These are phyloP conservation scores for Gremmenia infestans DNA, from an alignment of 2,329 filamentous ascomycete species.

Conservation along the genomic window DNA sequence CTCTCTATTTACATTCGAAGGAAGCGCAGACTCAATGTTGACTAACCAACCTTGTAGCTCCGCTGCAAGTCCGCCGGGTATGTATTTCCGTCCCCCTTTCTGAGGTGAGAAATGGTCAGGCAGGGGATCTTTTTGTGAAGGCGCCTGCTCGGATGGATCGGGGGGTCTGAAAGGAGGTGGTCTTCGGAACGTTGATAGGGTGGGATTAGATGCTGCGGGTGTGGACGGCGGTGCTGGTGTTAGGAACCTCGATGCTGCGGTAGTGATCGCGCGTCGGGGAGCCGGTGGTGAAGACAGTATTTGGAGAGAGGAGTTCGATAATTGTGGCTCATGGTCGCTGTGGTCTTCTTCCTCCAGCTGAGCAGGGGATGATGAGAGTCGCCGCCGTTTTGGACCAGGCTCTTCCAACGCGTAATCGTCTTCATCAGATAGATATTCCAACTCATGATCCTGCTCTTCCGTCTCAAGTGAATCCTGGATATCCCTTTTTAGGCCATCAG, in stretches of 20 bases:
- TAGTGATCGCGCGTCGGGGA: constrained; percentile 12
- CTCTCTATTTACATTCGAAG: constrained; percentile 14
- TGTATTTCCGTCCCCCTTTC: constrained; percentile 43
- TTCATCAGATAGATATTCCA: constrained; percentile 15
- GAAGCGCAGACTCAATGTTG: constrained; percentile 31
- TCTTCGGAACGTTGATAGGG: constrained; percentile 25
- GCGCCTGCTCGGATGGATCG: constrained; percentile 16
- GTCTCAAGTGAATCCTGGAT: constrained; percentile 27
- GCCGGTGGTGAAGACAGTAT: constrained; percentile 22
- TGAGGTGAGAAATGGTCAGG: constrained; percentile 51
- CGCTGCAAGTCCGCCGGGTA: constrained; percentile 44
- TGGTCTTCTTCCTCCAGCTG: constrained; percentile 1
- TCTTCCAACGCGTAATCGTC: constrained; percentile 21
- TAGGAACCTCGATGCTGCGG: constrained; percentile 28
- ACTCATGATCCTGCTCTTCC: constrained; percentile 15
- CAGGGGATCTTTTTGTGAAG: constrained; percentile 32
- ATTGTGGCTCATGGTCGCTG: constrained; percentile 9
- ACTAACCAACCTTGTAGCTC: constrained; percentile 47
- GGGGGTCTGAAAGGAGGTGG: constrained; percentile 30
- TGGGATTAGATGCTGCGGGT: not conserved
- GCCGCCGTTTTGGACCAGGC: constrained; percentile 25
- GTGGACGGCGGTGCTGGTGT: constrained; percentile 20
- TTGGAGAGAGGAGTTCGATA: constrained; percentile 8
- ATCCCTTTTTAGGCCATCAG: constrained; percentile 15
- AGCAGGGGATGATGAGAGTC: constrained; percentile 22